Evolutionary conservation across 106 monocot genomes (phyloP).

Genomic region (Amphibolis antarctica): DNA sequence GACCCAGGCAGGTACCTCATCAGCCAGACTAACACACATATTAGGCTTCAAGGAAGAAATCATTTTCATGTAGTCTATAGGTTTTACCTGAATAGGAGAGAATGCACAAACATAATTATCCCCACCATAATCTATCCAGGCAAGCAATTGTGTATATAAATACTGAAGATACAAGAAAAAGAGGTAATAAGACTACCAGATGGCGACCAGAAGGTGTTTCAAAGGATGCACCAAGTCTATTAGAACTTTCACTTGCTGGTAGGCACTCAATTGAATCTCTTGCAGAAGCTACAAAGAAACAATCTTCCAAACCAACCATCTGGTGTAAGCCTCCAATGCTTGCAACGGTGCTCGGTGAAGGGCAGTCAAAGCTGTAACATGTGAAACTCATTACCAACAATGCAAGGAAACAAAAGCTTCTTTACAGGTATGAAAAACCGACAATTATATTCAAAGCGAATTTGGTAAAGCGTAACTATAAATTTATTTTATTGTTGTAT

Average conservation of each 20-base stretch:
- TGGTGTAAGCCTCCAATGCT: conserved; percentile 63
- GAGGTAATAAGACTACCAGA: conserved; percentile 29
- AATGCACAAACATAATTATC: too few species aligned
- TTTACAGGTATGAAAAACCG: too few species aligned
- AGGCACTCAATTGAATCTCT: conserved; percentile 79
- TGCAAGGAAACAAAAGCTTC: too few species aligned
- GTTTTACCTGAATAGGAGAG: conserved; percentile 38
- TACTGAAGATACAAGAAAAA: not conserved
- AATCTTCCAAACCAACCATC: conserved; percentile 60
- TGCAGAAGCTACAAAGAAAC: conserved; percentile 55
- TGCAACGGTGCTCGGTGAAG: conserved; percentile 46
- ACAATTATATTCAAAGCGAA: too few species aligned
- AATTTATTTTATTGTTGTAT: too few species aligned
- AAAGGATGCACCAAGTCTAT: conserved; percentile 84
- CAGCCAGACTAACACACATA: conserved; percentile 85
- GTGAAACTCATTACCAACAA: too few species aligned
- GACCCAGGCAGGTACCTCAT: conserved; percentile 95
- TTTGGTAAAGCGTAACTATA: too few species aligned
- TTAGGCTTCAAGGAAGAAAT: conserved; percentile 72
- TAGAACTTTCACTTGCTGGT: conserved; percentile 43
- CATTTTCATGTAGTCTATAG: conserved; percentile 59
- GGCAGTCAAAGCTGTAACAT: conserved; percentile 50
- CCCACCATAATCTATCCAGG: too few species aligned
- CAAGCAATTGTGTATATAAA: not conserved
- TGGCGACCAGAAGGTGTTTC: conserved; percentile 78